Evolutionary conservation across 345 rosid species (phyloP).

Genomic region (Trapa incisa): DNA sequence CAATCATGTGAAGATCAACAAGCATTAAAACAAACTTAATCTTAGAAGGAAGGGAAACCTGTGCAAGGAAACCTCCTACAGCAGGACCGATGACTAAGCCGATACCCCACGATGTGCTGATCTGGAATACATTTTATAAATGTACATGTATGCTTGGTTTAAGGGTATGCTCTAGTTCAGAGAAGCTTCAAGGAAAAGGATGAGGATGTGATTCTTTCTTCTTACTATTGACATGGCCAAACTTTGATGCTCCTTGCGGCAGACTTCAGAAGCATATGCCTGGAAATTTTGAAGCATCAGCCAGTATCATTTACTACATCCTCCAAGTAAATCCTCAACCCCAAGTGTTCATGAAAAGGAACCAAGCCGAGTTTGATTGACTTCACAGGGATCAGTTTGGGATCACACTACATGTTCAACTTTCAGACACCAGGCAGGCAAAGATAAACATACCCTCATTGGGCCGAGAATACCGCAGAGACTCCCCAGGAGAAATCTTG

Average conservation of each 20-base stretch:
- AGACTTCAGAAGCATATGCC: conserved; percentile 83
- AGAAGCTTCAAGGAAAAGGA: neutral
- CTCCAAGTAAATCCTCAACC: no score
- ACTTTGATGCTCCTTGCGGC: conserved; percentile 51
- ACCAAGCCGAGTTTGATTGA: no score
- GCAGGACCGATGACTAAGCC: conserved; percentile 78
- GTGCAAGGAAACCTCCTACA: conserved; percentile 74
- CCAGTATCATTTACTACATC: no score
- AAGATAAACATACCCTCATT: conserved; percentile 38
- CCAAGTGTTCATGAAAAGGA: no score
- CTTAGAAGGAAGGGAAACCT: conserved; percentile 18
- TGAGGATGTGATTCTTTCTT: conserved; percentile 15
- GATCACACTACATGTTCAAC: neutral
- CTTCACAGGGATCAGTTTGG: no score
- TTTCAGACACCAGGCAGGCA: neutral
- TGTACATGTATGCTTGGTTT: neutral
- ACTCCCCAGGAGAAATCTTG: conserved; percentile 53
- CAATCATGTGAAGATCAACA: neutral
- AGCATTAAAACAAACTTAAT: neutral
- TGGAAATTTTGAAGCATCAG: conserved; percentile 15
- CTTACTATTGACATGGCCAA: conserved; percentile 70
- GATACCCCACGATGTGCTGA: conserved; percentile 69
- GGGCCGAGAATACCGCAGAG: conserved; percentile 56
- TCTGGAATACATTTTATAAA: conserved; percentile 19
- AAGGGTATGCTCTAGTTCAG: neutral